Base-by-base conservation (phyloP, 768 basidiomycete genomes). In the Mycena chlorophos region DNA sequence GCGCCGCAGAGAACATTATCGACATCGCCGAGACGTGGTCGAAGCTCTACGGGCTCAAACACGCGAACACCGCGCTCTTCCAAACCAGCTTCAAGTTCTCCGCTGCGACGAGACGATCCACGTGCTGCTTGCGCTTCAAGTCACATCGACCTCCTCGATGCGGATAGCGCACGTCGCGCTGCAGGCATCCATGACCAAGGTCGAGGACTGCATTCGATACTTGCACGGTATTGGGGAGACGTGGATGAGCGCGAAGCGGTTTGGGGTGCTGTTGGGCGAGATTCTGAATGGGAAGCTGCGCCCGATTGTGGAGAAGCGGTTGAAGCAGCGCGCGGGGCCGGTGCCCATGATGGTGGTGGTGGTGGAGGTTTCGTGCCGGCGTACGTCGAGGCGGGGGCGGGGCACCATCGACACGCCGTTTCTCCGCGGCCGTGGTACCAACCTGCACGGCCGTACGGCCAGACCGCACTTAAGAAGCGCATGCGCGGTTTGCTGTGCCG, bases 41-140 rank as follows among this genome's bases (percentile, higher is more conserved):
- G 27, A 59, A 58, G 34, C 68, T 68, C 23, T 76, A 75, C 56
- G 67, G 68, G 0, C 58, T 78, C 8, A 72, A 75, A 25, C 72
- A 67, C 55, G 64, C 66, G 14, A 70, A 74, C 2, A 68, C 73
- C 49, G 68, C 72, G 13, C 53, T 73, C 45, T 63, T 71, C 28
- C 74, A 75, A 54, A 65, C 71, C 56, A 60, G 64, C 17, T 75
- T 74, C n/a, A n/a, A n/a, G n/a, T n/a, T n/a, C n/a, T n/a, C n/a
- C n/a, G n/a, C 65, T 66, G 66, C 38, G 73, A 73, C 6, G 74
- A 73, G 14, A 75, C 74, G 20, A 68, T 70, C 39, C 73, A 69
- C 50, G 66, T 75, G 30, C 68, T 75, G 52, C 62, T 67, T 29
- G 69, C 71, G 37, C 65, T 72, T 51, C 68, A 70, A 52, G 68